phyloP scores from a whole-genome alignment of 805 yeast genomes.

The Candida silvatica region DNA sequence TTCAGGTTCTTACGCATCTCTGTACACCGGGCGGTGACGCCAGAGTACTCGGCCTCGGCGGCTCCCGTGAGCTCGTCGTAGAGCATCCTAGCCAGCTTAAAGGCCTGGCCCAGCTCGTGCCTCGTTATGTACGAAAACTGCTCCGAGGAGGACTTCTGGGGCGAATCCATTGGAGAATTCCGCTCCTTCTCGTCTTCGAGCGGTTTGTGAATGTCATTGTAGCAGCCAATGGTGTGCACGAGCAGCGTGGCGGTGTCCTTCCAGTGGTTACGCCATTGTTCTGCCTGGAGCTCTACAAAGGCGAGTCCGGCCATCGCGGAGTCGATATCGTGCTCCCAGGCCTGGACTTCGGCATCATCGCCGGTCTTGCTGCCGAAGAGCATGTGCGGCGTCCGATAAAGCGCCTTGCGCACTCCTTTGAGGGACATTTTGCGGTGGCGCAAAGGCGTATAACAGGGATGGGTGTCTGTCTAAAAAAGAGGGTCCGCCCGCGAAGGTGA shows the following conservation, averaged over 20 bases:
- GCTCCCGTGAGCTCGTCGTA: constrained; percentile 15
- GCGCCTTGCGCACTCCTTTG: constrained; percentile 28
- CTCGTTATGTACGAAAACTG: constrained; percentile 20
- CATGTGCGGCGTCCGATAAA: constrained; percentile 28
- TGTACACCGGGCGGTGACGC: constrained; percentile 26
- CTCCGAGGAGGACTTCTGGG: constrained; percentile 12
- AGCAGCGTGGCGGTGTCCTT: constrained; percentile 25
- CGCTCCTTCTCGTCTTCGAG: constrained; percentile 2
- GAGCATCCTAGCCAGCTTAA: constrained; percentile 17
- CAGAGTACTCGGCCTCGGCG: constrained; percentile 17
- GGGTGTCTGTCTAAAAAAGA: too few relatives aligned
- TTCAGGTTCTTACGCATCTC: constrained; percentile 32
- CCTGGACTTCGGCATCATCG: constrained; percentile 32
- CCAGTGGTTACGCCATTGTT: constrained; percentile 21
- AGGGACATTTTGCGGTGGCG: too few relatives aligned
- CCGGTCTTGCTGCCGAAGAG: constrained; percentile 22
- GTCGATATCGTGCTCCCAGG: constrained; percentile 36
- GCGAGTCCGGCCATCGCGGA: constrained; percentile 34
- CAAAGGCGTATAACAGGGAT: too few relatives aligned
- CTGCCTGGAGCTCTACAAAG: constrained; percentile 26
- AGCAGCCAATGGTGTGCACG: constrained; percentile 22
- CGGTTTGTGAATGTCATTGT: constrained; percentile 28
- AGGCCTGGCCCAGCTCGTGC: constrained; percentile 22
- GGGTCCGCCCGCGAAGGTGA: too few relatives aligned
- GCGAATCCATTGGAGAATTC: constrained; percentile 8